Conservation (phyloP, 495 filamentous ascomycete species). For the Aspergillus taichungensis region DNA sequence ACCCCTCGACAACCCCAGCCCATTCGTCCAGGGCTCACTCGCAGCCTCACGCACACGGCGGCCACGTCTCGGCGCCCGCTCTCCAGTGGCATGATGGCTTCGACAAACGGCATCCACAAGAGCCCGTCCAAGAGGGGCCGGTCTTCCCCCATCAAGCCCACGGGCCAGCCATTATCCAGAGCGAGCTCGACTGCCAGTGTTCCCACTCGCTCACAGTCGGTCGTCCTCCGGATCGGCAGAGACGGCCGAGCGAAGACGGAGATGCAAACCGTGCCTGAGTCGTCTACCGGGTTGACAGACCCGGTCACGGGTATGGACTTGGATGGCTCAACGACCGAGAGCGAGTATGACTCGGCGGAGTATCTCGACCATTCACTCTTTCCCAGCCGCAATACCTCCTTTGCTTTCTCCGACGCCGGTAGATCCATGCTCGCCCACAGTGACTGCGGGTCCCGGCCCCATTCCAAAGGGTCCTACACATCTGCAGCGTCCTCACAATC, state of each 20-base stretch:
- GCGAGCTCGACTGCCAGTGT: conserved; percentile 24
- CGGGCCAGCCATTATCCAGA: conserved; percentile 25
- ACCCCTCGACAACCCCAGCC: conserved; percentile 40
- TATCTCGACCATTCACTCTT: conserved; percentile 60
- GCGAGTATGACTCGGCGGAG: conserved; percentile 48
- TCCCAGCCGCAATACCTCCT: conserved; percentile 54
- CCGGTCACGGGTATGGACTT: conserved; percentile 35
- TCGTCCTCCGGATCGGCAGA: conserved; percentile 63
- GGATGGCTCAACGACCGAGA: conserved; percentile 40
- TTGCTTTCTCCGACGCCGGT: conserved; percentile 47
- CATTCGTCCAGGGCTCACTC: conserved; percentile 32
- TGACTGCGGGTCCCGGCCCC: conserved; percentile 44
- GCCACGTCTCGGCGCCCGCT: conserved; percentile 21
- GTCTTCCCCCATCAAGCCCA: conserved; percentile 29
- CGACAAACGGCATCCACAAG: conserved; percentile 34
- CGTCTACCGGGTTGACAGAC: conserved; percentile 32
- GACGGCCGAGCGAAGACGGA: conserved; percentile 65
- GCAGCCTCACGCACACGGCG: conserved; percentile 46
- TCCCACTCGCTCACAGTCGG: conserved; percentile 34
- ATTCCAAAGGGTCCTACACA: conserved; percentile 43
- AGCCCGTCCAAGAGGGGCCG: conserved; percentile 35
- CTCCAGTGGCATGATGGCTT: conserved; percentile 22
- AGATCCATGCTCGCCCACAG: conserved; percentile 42
- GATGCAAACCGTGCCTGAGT: conserved; percentile 48
- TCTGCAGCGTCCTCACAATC: conserved; percentile 36